phyloP scores from a whole-genome alignment of 768 basidiomycete species.

The Pleurotus salmoneostramineus region DNA sequence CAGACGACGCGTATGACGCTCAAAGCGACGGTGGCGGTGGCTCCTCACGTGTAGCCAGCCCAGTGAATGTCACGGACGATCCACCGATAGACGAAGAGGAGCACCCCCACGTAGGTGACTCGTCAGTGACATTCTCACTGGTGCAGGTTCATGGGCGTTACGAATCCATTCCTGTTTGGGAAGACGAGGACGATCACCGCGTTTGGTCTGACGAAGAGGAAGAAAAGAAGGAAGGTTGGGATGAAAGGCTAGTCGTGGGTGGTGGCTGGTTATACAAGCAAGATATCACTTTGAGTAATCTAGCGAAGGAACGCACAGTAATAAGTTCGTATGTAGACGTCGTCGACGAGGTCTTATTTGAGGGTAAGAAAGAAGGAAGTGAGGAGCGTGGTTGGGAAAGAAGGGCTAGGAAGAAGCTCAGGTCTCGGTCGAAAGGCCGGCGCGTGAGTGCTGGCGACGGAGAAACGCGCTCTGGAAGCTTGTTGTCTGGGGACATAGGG shows the following conservation, averaged over 20 bases:
- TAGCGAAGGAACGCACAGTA: constrained; percentile 53
- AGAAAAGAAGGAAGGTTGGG: constrained; percentile 73
- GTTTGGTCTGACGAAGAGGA: constrained; percentile 38
- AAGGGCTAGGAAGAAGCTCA: constrained; percentile 18
- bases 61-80: constrained; percentile 26
- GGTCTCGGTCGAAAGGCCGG: constrained; percentile 36
- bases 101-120: constrained; percentile 45
- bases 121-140: constrained; percentile 64
- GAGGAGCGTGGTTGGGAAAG: constrained; percentile 33
- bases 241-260: constrained; percentile 74
- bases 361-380: constrained; percentile 44
- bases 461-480: constrained; percentile 17
- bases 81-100: constrained; percentile 23
- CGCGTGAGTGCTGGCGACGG: constrained; percentile 45
- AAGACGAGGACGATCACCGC: constrained; percentile 55
- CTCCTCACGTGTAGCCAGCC: constrained; percentile 41
- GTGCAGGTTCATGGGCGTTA: constrained; percentile 65
- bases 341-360: constrained; percentile 80
- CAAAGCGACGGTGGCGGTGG: constrained; percentile 59
- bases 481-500: constrained; percentile 16
- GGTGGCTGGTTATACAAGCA: constrained; percentile 81
- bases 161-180: constrained; percentile 76
- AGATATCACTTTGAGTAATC: constrained; percentile 49
- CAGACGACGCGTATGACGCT: constrained; percentile 80
- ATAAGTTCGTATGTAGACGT: constrained; percentile 65